Evolutionary conservation across 768 basidiomycete species (phyloP).

Genomic region (Rhodotorula diobovata): DNA sequence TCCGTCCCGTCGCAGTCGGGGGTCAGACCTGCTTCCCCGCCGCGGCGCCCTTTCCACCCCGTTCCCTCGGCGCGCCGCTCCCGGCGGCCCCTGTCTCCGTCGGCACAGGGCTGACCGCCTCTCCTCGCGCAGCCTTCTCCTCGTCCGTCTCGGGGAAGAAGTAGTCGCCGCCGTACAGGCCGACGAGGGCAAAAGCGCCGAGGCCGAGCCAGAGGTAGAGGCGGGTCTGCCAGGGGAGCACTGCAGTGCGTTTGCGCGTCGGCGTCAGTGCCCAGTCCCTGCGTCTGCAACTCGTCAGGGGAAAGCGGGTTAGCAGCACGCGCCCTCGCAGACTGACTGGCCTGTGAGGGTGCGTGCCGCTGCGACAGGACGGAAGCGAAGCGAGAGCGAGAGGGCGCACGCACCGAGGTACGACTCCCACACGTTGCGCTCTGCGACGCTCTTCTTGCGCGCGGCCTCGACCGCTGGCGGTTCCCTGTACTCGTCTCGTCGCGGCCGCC

Average conservation of each 20-base stretch:
- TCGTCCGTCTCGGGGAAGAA: constrained; percentile 18
- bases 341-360: no score
- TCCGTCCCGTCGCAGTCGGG: no score
- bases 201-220: constrained; percentile 32
- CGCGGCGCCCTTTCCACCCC: no score
- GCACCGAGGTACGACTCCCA: constrained; percentile 31
- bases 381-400: background rate
- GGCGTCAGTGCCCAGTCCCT: background rate
- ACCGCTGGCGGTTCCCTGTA: constrained; percentile 17
- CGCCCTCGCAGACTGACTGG: no score
- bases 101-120: background rate
- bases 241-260: background rate
- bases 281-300: no score
- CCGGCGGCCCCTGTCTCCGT: no score
- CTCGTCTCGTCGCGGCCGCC: background rate
- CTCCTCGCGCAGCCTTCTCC: constrained; percentile 1
- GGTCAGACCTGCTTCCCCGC: background rate
- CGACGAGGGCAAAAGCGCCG: constrained; percentile 17
- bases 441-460: constrained; percentile 13
- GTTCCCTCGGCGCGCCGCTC: background rate
- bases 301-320: no score
- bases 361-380: no score
- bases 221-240: constrained; percentile 19
- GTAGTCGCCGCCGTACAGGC: constrained; percentile 28
- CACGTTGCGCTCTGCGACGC: constrained; percentile 21